A percentile compares a stretch with the other conserved stretches of the same genome.
Conservation (phyloP, 306 rosid species). For the Quillaja saponaria region DNA sequence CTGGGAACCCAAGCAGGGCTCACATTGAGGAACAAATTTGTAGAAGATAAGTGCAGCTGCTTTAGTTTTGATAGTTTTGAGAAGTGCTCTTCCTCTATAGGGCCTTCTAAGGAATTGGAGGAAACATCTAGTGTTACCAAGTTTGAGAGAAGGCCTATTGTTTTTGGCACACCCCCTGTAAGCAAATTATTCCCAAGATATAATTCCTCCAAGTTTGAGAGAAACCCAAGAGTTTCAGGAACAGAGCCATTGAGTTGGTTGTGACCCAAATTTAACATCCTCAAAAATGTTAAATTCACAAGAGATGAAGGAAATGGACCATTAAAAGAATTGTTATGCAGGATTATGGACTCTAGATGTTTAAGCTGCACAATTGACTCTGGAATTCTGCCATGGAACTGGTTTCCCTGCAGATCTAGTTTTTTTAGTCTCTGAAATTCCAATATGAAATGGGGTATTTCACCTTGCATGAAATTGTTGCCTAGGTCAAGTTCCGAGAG, state of each 20-base stretch:
- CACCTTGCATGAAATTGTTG: neutral
- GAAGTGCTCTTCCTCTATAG: no score
- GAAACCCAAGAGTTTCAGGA: slow-evolving; percentile 1
- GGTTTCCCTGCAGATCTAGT: no score
- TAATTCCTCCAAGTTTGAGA: neutral
- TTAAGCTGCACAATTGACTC: neutral
- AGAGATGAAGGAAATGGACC: neutral
- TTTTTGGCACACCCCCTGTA: no score
- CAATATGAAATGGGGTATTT: neutral
- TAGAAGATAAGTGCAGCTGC: neutral
- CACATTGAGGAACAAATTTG: neutral
- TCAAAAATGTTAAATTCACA: neutral
- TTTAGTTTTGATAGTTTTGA: neutral
- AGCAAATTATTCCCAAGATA: neutral
- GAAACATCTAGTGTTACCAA: no score
- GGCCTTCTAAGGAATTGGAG: no score
- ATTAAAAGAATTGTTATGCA: neutral
- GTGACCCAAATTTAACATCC: neutral
- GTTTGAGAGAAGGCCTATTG: no score
- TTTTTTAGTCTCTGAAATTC: no score
- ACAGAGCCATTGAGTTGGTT: neutral
- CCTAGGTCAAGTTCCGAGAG: neutral
- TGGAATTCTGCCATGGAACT: neutral
- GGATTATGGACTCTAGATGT: neutral
- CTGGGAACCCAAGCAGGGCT: slow-evolving; percentile 23